Evolutionary conservation across 2,329 filamentous ascomycete genomes (phyloP).

Genomic region (Nothomitra cinnamomea): DNA sequence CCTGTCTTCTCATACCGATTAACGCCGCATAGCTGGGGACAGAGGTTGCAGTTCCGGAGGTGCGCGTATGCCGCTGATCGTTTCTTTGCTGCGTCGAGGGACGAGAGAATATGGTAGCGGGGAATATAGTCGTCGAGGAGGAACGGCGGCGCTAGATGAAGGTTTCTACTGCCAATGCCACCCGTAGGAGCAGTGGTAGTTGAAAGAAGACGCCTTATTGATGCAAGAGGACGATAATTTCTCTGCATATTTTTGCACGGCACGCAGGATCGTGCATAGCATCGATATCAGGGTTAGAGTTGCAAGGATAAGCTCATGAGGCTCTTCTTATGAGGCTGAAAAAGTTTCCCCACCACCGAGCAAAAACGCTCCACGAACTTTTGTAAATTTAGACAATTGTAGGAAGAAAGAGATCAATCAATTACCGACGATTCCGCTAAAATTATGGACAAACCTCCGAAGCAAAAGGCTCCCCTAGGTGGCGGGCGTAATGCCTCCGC

Average conservation of each 20-base stretch:
- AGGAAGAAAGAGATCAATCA: background rate
- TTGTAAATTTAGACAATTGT: background rate
- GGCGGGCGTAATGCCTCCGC: background rate
- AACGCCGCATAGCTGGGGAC: conserved; percentile 58
- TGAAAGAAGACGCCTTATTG: background rate
- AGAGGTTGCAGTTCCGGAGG: conserved; percentile 64
- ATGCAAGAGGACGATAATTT: background rate
- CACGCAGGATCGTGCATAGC: background rate
- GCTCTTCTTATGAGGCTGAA: background rate
- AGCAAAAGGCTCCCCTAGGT: conserved; percentile 7
- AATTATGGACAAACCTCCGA: background rate
- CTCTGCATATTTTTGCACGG: background rate
- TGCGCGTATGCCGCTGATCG: conserved; percentile 58
- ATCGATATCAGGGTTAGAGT: background rate
- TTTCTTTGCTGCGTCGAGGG: conserved; percentile 54
- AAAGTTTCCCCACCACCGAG: background rate
- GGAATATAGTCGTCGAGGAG: conserved; percentile 59
- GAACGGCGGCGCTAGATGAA: conserved; percentile 44
- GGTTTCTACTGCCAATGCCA: conserved; percentile 14
- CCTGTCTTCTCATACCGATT: conserved; percentile 69
- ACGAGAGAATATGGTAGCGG: conserved; percentile 51
- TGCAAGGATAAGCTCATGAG: background rate
- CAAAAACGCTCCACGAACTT: background rate
- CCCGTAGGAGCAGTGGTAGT: background rate
- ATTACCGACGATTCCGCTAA: background rate